These are phyloP conservation scores for Bruguiera hainesii DNA, from an alignment of 441 rosid genomes.

Conservation along the genomic window DNA sequence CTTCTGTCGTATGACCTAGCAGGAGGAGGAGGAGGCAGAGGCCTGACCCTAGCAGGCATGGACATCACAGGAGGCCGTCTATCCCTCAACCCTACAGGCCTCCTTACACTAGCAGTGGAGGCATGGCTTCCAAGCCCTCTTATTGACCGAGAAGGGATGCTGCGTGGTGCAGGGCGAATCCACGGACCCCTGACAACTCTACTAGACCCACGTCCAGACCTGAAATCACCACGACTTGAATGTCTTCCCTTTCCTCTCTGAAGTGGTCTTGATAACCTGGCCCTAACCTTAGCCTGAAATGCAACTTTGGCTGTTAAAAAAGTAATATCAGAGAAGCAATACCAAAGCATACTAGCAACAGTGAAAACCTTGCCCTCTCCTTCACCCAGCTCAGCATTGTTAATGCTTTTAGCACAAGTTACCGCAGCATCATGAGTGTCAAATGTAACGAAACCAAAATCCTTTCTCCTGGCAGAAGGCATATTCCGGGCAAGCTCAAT, in stretches of 20 bases:
- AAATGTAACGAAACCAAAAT: constrained; percentile 95
- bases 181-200: constrained; percentile 63
- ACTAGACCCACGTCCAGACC: constrained; percentile 60
- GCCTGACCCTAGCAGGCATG: constrained; percentile 56
- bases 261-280: constrained; percentile 91
- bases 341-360: constrained; percentile 8
- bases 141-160: constrained; percentile 37
- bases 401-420: constrained; percentile 82
- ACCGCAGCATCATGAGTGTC: constrained; percentile 93
- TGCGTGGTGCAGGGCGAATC: constrained; percentile 55
- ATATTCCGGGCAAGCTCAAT: constrained; percentile 95
- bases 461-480: constrained; percentile 97
- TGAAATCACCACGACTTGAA: constrained; percentile 49
- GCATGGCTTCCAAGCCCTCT: constrained; percentile 52
- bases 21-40: constrained; percentile 37
- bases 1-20: constrained; percentile 83
- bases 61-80: constrained; percentile 76
- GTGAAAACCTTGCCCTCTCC: constrained; percentile 67
- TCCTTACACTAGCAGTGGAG: constrained; percentile 53
- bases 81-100: constrained; percentile 58
- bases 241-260: constrained; percentile 76
- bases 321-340: constrained; percentile 7
- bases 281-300: constrained; percentile 88
- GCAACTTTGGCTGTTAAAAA: constrained; percentile 9
- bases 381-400: constrained; percentile 84